A percentile compares a stretch with the other conserved stretches of the same genome.
Evolutionary conservation across 2,329 filamentous ascomycete species (phyloP).

Genomic region (Ascosphaera apis): DNA sequence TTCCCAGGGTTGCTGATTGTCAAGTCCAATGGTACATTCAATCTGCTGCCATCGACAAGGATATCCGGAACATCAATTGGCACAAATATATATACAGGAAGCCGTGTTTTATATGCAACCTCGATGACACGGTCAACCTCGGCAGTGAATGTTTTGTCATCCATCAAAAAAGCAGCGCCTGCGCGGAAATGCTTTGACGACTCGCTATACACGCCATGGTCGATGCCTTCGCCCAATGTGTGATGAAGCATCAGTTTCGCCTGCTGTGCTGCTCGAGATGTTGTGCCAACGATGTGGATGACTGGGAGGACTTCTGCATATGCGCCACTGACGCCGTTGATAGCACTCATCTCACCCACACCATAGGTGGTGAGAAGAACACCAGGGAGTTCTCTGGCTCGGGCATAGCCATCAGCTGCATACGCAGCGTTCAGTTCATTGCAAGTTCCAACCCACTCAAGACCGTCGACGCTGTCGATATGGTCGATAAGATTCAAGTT

Average conservation of each 20-base stretch:
- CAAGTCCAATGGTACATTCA: constrained; percentile 5
- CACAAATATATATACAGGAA: constrained; percentile 9
- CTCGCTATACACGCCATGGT: constrained; percentile 8
- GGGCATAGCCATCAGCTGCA: constrained; percentile 29
- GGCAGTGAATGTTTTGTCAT: constrained; percentile 7
- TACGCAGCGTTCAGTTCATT: constrained; percentile 32
- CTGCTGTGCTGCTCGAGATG: constrained; percentile 24
- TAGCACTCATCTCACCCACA: constrained; percentile 27
- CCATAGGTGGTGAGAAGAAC: constrained; percentile 33
- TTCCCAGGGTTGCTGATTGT: constrained; percentile 3
- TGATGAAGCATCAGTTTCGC: constrained; percentile 18
- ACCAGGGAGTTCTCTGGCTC: constrained; percentile 27
- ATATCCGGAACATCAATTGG: constrained; percentile 7
- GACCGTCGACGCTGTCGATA: constrained; percentile 9
- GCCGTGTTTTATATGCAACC: constrained; percentile 6
- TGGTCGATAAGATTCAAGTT: constrained; percentile 7
- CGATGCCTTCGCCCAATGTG: constrained; percentile 10
- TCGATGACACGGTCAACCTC: constrained; percentile 9
- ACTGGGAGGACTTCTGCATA: constrained; percentile 37
- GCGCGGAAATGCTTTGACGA: constrained; percentile 7
- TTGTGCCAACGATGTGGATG: constrained; percentile 37
- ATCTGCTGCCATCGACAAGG: constrained; percentile 4
- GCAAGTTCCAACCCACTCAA: constrained; percentile 28
- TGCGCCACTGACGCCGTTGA: constrained; percentile 17
- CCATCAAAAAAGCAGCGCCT: constrained; percentile 8